Base-by-base conservation (phyloP, 1,284 basidiomycete genomes). In the Macrocybe sp. region DNA sequence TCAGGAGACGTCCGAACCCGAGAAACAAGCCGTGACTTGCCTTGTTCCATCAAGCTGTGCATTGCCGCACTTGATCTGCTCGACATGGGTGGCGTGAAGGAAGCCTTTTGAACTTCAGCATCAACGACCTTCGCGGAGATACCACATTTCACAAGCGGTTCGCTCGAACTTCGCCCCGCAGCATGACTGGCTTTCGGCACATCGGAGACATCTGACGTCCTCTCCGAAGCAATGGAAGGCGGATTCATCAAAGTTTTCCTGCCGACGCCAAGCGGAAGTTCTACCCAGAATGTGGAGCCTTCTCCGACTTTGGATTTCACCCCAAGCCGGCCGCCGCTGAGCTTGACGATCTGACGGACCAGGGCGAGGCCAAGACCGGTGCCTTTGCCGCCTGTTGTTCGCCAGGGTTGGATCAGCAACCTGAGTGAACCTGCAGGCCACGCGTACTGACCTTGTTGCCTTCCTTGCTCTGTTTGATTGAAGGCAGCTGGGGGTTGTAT, bases 271-370 rank as follows among this genome's bases (percentile, higher is more conserved):
- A 72, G 64, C 64, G 83, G 82, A 38, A 92, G 66, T 64, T 92
- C 90, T 36, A 91, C 82, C 85, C 84, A 88, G 63, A 89, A 89
- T 7, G 81, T 86, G 30, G 82, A 86, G 8, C 86, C 86, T 55
- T 73, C 65, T 4, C 75, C 74, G 2, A 77, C 68, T 60, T 81
- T 80, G 4, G 83, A 85, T 51, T 66, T 69, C 14, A 87, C 77
- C n/a, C 92, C 89, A 7, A 93, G 69, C 16, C 89, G 77, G 5
- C 92, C 92, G 7, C 86, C 83, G 46, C 79, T 85, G 32, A 92
- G 72, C 64, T 87, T 90, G 53, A 96, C 88, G 49, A 96, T 94
- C 61, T 92, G 89, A 36, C 90, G 76, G n/a, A 94, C 90, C 14
- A 95, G 76, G 1, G 91, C 91, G 14, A 95, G 65, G 9, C 92